Evolutionary conservation across 257 asterid species (phyloP), one percentile per base, ranked within the genome.

Genomic region (Ligustrum vulgare): DNA sequence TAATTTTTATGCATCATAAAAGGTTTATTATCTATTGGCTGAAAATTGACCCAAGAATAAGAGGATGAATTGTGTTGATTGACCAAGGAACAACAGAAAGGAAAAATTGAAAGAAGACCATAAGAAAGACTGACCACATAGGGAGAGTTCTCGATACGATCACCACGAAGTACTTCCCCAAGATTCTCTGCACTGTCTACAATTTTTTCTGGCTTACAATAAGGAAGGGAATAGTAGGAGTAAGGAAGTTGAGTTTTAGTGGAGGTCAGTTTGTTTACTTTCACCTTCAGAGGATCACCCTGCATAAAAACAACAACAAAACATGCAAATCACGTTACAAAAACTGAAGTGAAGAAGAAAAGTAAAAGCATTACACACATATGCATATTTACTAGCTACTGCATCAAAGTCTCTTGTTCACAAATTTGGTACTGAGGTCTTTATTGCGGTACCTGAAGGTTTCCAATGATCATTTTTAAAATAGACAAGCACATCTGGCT

Each of bases 231-330:
- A 73, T 85, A 85, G 75, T 60, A 60, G 18, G 67, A 60, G 67
- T 60, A 60, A 60, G 67, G 67, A 60, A 60, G 67, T 60, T 60
- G 67, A 60, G 67, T 60, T 60, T 25, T 60, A 60, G 84, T 84
- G 11, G 89, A 85, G 58, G 89, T 77, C 85, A 85, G 73, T 72
- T 85, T 85, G 82, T 85, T 85, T 37, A 85, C 89, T 80, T 85
- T 85, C 80, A 85, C 89, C 77, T 62, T 80, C 73, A 85, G 82
- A n/a, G 66, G 81, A 64, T 80, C 89, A 25, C 84, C 86, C 89
- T 85, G 84, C 73, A 35, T 69, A 60, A 62, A 28, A 68, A 37
- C 33, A 36, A 62, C 20, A 28, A 67, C 33, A 37, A 13, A n/a
- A 25, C 72, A 78, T 49, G 23, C 18, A 10, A 72, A 13, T 31